A percentile compares a stretch with the other conserved stretches of the same genome.
phyloP scores from a whole-genome alignment of 495 filamentous ascomycete species.

The Penicillium atrosanguineum region DNA sequence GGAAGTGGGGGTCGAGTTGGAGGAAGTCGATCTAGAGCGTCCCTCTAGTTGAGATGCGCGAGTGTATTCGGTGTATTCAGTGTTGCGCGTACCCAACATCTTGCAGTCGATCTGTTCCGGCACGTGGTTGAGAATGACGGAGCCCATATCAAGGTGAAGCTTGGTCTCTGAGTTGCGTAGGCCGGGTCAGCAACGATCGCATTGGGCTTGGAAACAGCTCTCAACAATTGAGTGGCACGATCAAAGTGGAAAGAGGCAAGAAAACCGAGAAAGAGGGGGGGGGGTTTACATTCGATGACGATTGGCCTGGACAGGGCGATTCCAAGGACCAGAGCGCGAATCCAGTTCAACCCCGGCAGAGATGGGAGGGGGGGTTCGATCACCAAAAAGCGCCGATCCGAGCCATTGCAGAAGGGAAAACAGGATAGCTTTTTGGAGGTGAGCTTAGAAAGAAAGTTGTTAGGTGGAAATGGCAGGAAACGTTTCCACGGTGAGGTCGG shows the following conservation, averaged over 20 bases:
- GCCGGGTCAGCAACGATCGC: constrained; percentile 16
- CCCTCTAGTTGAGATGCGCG: constrained; percentile 18
- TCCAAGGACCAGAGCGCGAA: constrained; percentile 25
- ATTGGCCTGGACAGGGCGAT: constrained; percentile 7
- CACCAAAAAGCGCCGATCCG: constrained; percentile 1
- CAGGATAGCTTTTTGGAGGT: neutral
- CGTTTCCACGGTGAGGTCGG: constrained; percentile 20
- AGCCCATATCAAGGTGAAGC: constrained; percentile 42
- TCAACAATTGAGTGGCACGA: constrained; percentile 8
- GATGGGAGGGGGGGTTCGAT: neutral
- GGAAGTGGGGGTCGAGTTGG: constrained; percentile 38
- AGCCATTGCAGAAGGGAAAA: constrained; percentile 1
- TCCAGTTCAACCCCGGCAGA: neutral
- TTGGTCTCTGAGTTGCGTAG: constrained; percentile 5
- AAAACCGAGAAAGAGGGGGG: constrained; percentile 7
- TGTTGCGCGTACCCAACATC: constrained; percentile 49
- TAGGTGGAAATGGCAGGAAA: constrained; percentile 9
- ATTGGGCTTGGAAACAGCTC: constrained; percentile 3
- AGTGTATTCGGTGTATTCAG: constrained; percentile 38
- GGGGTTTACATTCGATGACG: constrained; percentile 25
- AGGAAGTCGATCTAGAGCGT: constrained; percentile 32
- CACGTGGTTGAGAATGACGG: constrained; percentile 45
- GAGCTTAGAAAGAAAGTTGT: constrained; percentile 6
- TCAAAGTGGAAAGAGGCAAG: constrained; percentile 1
- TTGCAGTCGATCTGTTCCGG: constrained; percentile 40